Evolutionary conservation across 225 moss, liverwort and hornwort genomes (phyloP).

Genomic region (Pseudisothecium myosuroides): DNA sequence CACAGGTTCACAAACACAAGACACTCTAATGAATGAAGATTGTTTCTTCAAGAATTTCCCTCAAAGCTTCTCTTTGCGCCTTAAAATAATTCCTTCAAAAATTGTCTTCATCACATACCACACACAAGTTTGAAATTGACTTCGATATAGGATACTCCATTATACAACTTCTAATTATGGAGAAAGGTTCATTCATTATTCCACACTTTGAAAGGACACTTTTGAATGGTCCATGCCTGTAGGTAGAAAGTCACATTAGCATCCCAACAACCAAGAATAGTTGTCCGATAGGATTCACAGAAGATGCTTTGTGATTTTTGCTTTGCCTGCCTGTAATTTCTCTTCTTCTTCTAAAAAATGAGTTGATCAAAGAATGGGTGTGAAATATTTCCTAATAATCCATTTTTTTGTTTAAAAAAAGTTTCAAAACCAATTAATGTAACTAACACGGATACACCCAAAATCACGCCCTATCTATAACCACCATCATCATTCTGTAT

Average conservation of each 20-base stretch:
- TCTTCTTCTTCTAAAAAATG: not conserved
- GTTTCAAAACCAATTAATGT: not conserved
- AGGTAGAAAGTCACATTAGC: not conserved
- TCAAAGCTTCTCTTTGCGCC: not conserved
- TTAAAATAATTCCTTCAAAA: not conserved
- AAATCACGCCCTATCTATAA: accelerated
- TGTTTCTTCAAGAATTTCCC: not conserved
- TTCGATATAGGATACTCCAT: accelerated
- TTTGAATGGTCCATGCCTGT: accelerated
- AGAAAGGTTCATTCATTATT: not conserved
- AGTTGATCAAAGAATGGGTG: accelerated
- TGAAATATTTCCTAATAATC: not conserved
- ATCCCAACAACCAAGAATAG: too few species aligned
- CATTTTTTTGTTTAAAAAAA: too few species aligned
- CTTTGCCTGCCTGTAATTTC: not conserved
- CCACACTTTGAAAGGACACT: not conserved
- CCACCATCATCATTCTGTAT: accelerated
- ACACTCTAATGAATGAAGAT: not conserved
- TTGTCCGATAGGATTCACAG: accelerated
- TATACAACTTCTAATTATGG: accelerated
- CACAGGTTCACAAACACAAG: too few species aligned
- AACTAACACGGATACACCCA: accelerated
- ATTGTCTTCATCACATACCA: not conserved
- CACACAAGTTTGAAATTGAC: too few species aligned
- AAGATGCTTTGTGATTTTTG: not conserved